phyloP scores from a whole-genome alignment of 495 filamentous ascomycete species.

The Aspergillus conjunctus region DNA sequence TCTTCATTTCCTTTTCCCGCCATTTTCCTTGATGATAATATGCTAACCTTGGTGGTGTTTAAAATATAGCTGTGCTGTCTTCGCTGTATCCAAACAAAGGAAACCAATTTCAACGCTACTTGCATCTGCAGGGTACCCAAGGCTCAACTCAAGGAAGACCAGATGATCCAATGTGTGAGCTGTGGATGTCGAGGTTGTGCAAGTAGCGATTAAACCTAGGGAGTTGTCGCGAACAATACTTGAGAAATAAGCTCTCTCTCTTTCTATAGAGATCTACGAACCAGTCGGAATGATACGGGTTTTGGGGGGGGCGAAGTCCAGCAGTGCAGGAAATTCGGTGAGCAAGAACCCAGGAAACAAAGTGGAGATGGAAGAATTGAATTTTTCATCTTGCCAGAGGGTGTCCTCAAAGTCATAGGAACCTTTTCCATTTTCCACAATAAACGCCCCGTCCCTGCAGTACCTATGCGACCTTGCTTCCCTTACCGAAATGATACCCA shows the following conservation, averaged over 20 bases:
- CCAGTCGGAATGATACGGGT: too few species aligned
- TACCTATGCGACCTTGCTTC: neutral
- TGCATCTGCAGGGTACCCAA: conserved; percentile 97
- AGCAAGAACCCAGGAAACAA: too few species aligned
- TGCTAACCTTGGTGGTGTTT: neutral
- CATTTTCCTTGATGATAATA: neutral
- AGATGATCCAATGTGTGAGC: conserved; percentile 90
- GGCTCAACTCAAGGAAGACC: conserved; percentile 85
- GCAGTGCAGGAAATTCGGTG: too few species aligned
- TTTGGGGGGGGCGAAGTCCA: too few species aligned
- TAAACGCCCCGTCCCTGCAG: too few species aligned
- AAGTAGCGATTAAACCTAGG: conserved; percentile 68
- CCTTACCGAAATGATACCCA: conserved; percentile 10
- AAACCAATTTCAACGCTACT: conserved; percentile 97
- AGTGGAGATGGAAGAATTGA: too few species aligned
- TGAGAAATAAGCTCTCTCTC: too few species aligned
- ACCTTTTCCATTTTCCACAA: neutral
- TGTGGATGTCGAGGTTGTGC: conserved; percentile 93
- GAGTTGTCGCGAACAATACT: too few species aligned
- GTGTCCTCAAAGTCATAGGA: too few species aligned
- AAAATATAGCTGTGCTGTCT: conserved; percentile 78
- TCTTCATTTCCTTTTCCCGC: conserved; percentile 6
- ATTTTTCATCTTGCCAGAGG: too few species aligned
- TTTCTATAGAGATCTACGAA: too few species aligned
- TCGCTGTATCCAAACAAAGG: conserved; percentile 96